Evolutionary conservation across 768 basidiomycete genomes (phyloP).

Genomic region (Candolleomyces eurysporus): DNA sequence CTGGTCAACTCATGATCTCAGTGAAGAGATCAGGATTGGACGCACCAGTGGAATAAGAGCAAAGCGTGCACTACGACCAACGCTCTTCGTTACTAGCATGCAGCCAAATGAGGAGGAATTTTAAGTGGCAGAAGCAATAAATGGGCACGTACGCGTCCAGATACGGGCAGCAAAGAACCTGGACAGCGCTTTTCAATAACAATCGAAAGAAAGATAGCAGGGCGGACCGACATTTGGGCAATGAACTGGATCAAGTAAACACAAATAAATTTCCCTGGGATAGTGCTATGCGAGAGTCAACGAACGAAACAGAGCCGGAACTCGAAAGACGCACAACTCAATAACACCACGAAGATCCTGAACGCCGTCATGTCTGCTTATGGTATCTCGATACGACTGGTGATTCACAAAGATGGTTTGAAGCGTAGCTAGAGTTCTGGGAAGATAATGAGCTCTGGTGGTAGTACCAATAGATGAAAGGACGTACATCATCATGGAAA

Average conservation of each 20-base stretch:
- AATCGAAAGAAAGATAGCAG: not conserved
- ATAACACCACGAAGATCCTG: not conserved
- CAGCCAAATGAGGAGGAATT: not conserved
- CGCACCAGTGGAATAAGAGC: not conserved
- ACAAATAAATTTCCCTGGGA: not conserved
- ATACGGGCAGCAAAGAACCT: constrained; percentile 9
- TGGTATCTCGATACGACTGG: not conserved
- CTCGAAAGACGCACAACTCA: not conserved
- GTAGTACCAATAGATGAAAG: not conserved
- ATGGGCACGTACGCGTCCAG: constrained; percentile 1
- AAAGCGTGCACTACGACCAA: not conserved
- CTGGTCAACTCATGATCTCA: not conserved
- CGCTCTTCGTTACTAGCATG: not conserved
- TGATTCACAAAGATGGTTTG: constrained; percentile 6
- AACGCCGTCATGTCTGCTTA: not conserved
- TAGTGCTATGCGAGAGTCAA: not conserved
- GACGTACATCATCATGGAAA: not conserved
- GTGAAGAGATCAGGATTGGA: not conserved
- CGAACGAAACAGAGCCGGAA: not conserved
- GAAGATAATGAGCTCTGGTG: not conserved
- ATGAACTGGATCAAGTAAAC: constrained; percentile 2
- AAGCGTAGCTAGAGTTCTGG: not conserved
- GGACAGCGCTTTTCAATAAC: not conserved
- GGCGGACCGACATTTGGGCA: constrained; percentile 3
- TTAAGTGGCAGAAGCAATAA: not conserved